Evolutionary conservation across 108 stramenopile genomes (phyloP).

Genomic region (Pseudonitzschia multiseries): DNA sequence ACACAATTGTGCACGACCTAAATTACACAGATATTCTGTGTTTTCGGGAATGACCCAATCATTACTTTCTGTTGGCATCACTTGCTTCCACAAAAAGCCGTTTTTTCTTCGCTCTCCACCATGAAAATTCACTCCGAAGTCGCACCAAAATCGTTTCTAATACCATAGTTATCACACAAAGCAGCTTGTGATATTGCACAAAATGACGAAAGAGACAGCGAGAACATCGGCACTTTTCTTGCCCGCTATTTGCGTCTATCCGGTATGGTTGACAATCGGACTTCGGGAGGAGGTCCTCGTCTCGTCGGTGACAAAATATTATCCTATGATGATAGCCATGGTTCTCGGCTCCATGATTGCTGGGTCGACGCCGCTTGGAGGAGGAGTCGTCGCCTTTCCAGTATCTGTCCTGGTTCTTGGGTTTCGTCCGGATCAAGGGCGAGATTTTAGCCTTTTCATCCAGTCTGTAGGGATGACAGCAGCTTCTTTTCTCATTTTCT

Average conservation of each 20-base stretch:
- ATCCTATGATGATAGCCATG: conserved; percentile 27
- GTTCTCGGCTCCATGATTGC: conserved; percentile 20
- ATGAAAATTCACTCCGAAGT: too few relatives aligned
- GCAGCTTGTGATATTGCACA: too few relatives aligned
- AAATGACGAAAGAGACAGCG: not conserved
- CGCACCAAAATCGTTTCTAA: too few relatives aligned
- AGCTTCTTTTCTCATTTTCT: conserved; percentile 26
- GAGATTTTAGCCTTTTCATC: conserved; percentile 28
- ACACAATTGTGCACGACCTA: too few relatives aligned
- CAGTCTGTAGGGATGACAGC: conserved; percentile 30
- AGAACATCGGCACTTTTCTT: not conserved
- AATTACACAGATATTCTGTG: too few relatives aligned
- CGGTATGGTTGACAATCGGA: conserved; percentile 6
- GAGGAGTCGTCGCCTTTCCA: conserved; percentile 33
- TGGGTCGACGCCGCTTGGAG: conserved; percentile 15
- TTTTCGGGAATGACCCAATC: too few relatives aligned
- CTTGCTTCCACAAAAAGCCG: too few relatives aligned
- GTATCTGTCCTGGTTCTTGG: conserved; percentile 21
- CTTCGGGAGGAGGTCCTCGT: conserved; percentile 2
- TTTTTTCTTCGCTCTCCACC: too few relatives aligned
- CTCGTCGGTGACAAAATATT: conserved; percentile 2
- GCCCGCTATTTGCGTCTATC: not conserved
- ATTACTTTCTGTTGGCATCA: too few relatives aligned
- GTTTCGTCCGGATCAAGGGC: conserved; percentile 18
- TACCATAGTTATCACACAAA: too few relatives aligned